Base-by-base conservation (phyloP, 2,329 filamentous ascomycete genomes). In the Pseudocercospora vitis region DNA sequence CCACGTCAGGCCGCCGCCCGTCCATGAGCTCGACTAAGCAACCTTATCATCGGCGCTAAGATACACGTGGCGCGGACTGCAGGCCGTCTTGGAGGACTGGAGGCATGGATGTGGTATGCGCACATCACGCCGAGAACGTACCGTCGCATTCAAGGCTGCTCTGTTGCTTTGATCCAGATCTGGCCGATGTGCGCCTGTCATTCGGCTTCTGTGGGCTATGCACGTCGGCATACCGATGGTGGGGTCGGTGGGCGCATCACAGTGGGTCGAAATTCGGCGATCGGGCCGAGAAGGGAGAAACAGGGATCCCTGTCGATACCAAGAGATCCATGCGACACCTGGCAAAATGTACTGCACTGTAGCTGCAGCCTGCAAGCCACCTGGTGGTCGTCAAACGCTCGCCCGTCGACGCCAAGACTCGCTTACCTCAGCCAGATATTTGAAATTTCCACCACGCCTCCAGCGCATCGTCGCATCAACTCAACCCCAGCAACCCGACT, bases 41-140 rank as follows among this genome's bases (percentile, higher is more conserved):
- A 42, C 37, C 37, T 24, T 42, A 42, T 23, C 8, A 6, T 12
- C 12, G 37, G 16, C 37, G 7, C 7, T 24, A n/a, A n/a, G n/a
- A n/a, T n/a, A 42, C 37, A 42, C 37, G 37, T 42, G 37, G 37
- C 37, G 16, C 37, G 37, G 37, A 40, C 4, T 23, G 37, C 37
- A 21, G 18, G 37, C 37, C 37, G 37, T 21, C n/a, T n/a, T n/a
- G n/a, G n/a, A n/a, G n/a, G n/a, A n/a, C n/a, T n/a, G n/a, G n/a
- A n/a, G n/a, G n/a, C n/a, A n/a, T n/a, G n/a, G n/a, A n/a, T n/a
- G n/a, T n/a, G n/a, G n/a, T n/a, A n/a, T n/a, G n/a, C n/a, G n/a
- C n/a, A n/a, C n/a, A n/a, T n/a, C n/a, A n/a, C n/a, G n/a, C n/a
- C n/a, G n/a, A n/a, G n/a, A n/a, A n/a, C n/a, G n/a, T n/a, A n/a